A percentile compares a stretch with the other conserved stretches of the same genome.
Evolutionary conservation across 345 rosid genomes (phyloP).

Genomic region (Eucalyptus polybractea): DNA sequence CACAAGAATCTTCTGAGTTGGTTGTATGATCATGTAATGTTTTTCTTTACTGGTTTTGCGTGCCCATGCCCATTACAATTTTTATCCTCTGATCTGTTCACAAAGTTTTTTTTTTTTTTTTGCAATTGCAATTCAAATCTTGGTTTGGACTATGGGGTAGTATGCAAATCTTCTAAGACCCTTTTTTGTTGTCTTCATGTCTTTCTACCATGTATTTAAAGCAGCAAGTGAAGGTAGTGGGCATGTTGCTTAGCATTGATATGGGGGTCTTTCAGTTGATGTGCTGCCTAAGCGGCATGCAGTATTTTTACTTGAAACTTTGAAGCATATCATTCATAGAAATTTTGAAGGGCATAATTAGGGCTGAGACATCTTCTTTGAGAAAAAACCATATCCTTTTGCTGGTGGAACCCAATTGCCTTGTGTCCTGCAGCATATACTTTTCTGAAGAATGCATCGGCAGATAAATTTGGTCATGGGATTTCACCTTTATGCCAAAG

Average conservation of each 20-base stretch:
- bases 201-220: neutral
- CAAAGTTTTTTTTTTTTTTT: no score
- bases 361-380: neutral
- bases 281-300: neutral
- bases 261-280: neutral
- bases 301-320: neutral
- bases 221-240: neutral
- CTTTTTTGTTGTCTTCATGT: neutral
- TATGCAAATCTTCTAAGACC: neutral
- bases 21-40: neutral
- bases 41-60: neutral
- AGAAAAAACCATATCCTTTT: neutral
- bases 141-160: neutral
- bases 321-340: neutral
- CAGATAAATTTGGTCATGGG: neutral
- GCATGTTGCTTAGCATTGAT: neutral
- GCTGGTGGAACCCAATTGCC: neutral
- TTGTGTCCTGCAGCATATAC: neutral
- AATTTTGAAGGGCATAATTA: neutral
- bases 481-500: neutral
- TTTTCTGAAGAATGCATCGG: neutral
- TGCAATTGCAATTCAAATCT: neutral
- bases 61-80: neutral
- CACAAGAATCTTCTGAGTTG: neutral
- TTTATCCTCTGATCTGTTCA: neutral